Evolutionary conservation across 108 stramenopile genomes (phyloP), one percentile per base, ranked within the genome.

Genomic region (Seminavis robusta): DNA sequence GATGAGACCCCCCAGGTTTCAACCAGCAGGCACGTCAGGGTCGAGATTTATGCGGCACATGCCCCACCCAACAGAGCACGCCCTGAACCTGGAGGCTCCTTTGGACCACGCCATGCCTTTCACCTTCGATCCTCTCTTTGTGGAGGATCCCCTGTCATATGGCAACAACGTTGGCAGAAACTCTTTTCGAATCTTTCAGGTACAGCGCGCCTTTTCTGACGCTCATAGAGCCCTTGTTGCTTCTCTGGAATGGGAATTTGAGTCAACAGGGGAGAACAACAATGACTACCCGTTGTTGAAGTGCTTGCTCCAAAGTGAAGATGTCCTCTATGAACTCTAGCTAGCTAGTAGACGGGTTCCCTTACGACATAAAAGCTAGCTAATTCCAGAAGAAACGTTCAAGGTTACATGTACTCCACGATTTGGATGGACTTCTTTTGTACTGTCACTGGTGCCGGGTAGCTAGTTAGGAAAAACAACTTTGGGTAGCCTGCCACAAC

Each of bases 151-250:
- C 5, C 61, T 97, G 32, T 75, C 78, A 36, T 54, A 79, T 23
- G 76, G 84, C 31, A 97, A 97, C 67, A 97, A 97, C 64, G 92
- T 97, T 31, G 94, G 94, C 30, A 64, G 94, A 21, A 97, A 97
- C 59, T 84, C 93, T 32, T 97, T 97, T 71, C 80, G 96, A 45
- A 93, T 95, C 34, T 79, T 86, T 56, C 87, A 88, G 66, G 83
- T 92, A 30, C 82, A 83, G 54, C 70, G 91, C 26, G 91, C 91
- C 29, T 92, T 92, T 59, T 84, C 84, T 4, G 87, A 92, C 61
- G 86, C 91, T 17, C 91, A 92, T 52, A 56, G 91, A 32, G 84
- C 84, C 1, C 63, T 92, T 40, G 73, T 88, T 20, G 91, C 91
- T 15, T 75, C 80, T 30, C 59, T 92, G 15, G 91, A 92, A 40